phyloP scores from a whole-genome alignment of 2,329 filamentous ascomycete species.

The Talaromyces sp. region DNA sequence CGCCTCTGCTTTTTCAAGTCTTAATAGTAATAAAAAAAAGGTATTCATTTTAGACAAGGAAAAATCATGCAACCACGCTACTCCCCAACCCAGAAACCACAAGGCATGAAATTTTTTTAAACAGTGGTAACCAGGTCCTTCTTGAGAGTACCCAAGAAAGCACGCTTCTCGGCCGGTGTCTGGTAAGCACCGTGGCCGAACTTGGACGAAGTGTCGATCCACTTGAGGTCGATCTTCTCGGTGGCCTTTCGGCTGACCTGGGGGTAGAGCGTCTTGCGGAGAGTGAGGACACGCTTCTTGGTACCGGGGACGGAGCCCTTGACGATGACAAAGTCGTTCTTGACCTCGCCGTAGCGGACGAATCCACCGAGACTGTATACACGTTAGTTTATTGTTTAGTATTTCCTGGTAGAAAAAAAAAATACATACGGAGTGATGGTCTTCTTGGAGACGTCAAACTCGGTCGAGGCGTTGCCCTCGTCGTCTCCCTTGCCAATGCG shows the following conservation, averaged over 20 bases:
- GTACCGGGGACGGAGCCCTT: slow-evolving; percentile 97
- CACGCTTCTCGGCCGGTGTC: slow-evolving; percentile 95
- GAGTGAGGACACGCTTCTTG: slow-evolving; percentile 99
- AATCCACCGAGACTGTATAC: slow-evolving; percentile 83
- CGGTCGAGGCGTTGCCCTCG: slow-evolving; percentile 88
- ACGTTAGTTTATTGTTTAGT: slow-evolving; percentile 14
- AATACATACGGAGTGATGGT: slow-evolving; percentile 92
- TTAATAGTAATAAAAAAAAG: neutral
- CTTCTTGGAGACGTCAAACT: slow-evolving; percentile 98
- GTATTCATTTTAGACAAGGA: slow-evolving; percentile 36
- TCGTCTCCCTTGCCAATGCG: slow-evolving; percentile 89
- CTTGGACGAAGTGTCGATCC: slow-evolving; percentile 99
- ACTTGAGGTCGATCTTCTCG: slow-evolving; percentile 99
- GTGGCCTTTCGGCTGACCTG: slow-evolving; percentile 93
- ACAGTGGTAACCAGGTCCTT: slow-evolving; percentile 70
- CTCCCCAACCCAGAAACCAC: slow-evolving; percentile 23
- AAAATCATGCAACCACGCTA: slow-evolving; percentile 32
- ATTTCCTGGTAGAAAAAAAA: neutral
- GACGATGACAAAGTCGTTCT: slow-evolving; percentile 97
- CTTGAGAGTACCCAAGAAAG: slow-evolving; percentile 98
- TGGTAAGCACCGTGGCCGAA: slow-evolving; percentile 99
- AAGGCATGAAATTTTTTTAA: slow-evolving; percentile 37
- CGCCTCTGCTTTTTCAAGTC: slow-evolving; percentile 2
- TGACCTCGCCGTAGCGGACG: slow-evolving; percentile 98
- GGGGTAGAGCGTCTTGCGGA: slow-evolving; percentile 97